Evolutionary conservation across 192 early-diverging fungal species (phyloP).

Genomic region (Paraglomus brasilianum): DNA sequence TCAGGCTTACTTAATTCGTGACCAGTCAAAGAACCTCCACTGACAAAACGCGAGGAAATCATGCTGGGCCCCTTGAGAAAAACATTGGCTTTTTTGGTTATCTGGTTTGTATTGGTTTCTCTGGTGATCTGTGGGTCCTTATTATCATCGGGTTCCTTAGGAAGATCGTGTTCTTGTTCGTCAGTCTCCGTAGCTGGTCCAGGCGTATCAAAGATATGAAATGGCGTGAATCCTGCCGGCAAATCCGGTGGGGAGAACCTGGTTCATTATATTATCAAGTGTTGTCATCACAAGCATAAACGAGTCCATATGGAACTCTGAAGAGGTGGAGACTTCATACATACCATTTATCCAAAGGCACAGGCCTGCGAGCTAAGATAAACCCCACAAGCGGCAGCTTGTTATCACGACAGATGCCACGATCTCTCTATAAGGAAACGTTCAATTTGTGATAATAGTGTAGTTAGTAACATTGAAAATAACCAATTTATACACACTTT

Average conservation of each 20-base stretch:
- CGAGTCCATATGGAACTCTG: not conserved
- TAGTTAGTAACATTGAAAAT: not conserved
- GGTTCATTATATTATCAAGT: conserved; percentile 4
- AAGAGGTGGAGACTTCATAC: not conserved
- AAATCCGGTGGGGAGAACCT: conserved; percentile 24
- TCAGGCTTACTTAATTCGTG: not conserved
- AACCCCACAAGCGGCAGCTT: conserved; percentile 55
- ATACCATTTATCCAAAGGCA: conserved; percentile 51
- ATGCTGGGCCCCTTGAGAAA: conserved; percentile 37
- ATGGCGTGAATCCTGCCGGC: conserved; percentile 10
- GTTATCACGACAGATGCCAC: conserved; percentile 47
- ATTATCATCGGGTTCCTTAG: no score
- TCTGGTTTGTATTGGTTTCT: no score
- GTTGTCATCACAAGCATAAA: conserved; percentile 1
- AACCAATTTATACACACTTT: no score
- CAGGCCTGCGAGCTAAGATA: conserved; percentile 39
- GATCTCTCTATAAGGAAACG: not conserved
- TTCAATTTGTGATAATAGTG: not conserved
- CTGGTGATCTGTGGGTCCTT: no score
- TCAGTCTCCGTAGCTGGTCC: not conserved
- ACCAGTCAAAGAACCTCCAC: not conserved
- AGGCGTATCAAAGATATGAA: conserved; percentile 18
- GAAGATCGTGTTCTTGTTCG: no score
- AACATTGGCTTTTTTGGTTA: no score
- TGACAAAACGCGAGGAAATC: not conserved